Conservation (phyloP, 805 yeast genomes). For the Torulaspora quercuum region DNA sequence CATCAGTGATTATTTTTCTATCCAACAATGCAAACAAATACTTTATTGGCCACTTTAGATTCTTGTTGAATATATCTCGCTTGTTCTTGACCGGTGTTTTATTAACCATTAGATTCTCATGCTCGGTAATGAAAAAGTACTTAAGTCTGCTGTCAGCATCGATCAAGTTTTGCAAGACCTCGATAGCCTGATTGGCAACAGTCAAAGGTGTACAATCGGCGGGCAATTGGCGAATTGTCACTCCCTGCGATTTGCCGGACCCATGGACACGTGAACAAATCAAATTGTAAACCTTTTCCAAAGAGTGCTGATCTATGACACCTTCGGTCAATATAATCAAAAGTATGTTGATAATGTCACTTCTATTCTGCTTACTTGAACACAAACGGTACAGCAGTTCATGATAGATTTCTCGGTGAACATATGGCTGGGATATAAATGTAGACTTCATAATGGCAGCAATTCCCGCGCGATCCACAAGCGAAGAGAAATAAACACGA, state of each 20-base stretch:
- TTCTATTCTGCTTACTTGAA: slow-evolving; percentile 70
- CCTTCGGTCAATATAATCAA: slow-evolving; percentile 75
- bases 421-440: slow-evolving; percentile 66
- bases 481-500: slow-evolving; percentile 53
- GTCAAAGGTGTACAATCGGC: slow-evolving; percentile 60
- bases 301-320: slow-evolving; percentile 52
- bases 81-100: slow-evolving; percentile 36
- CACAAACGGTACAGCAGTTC: slow-evolving; percentile 65
- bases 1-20: slow-evolving; percentile 62
- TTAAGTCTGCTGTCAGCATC: slow-evolving; percentile 66
- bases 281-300: slow-evolving; percentile 60
- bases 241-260: slow-evolving; percentile 15
- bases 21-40: slow-evolving; percentile 60
- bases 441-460: slow-evolving; percentile 67
- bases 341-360: slow-evolving; percentile 66
- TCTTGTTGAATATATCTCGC: slow-evolving; percentile 37
- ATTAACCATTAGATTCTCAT: slow-evolving; percentile 48
- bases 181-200: slow-evolving; percentile 75
- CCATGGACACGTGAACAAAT: slow-evolving; percentile 49
- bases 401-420: slow-evolving; percentile 59
- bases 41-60: slow-evolving; percentile 66
- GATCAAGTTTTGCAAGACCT: slow-evolving; percentile 65
- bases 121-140: slow-evolving; percentile 75
- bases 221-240: slow-evolving; percentile 42
- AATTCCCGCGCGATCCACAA: slow-evolving; percentile 72